Base-by-base conservation (phyloP, 768 basidiomycete genomes). In the Russula sp. region DNA sequence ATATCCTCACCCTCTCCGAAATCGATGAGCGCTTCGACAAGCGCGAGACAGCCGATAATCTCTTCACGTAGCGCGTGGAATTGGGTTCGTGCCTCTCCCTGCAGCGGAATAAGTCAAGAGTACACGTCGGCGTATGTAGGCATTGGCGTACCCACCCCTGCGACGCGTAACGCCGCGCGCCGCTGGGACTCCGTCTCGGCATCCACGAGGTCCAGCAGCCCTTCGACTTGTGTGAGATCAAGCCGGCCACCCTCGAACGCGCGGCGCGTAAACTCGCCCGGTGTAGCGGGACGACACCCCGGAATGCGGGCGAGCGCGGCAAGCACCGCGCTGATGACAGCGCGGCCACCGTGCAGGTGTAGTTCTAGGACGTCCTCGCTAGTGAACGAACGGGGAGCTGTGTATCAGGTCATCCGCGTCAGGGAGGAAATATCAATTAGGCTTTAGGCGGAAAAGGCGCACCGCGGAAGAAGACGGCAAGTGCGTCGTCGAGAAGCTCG, bases 1-100 rank as follows among this genome's bases (percentile, higher is more conserved):
- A 95, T 83, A 40, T 92, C 90, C 71, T 95, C 94, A 16, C 88
- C 90, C 75, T 97, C 94, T 7, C 92, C 92, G 74, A 95, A 97
- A 73, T 96, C 94, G 59, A 97, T 94, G 22, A 95, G 76, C 1
- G 94, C 94, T 74, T 97, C 94, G 5, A 92, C 79, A 66, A 86
- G 81, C 13, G 94, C 86, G 24, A 93, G 81, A 56, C 87, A 89
- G 32, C 82, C 78, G 26, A 96, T 82, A 20, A 92, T 86, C 14
- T 84, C 80, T 8, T 74, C 73, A 59, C 94, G 79, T 55, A 96
- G 74, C 5, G 80, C 71, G 54, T 90, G 86, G 65, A 89, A 88
- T 56, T 81, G 81, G 11, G 77, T 76, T 55, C 83, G 78, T 34
- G 83, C 80, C 20, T 76, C 72, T 42, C 94, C 94, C 91, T 94